Evolutionary conservation across 495 filamentous ascomycete genomes (phyloP).

Genomic region (Aspergillus panamensis): DNA sequence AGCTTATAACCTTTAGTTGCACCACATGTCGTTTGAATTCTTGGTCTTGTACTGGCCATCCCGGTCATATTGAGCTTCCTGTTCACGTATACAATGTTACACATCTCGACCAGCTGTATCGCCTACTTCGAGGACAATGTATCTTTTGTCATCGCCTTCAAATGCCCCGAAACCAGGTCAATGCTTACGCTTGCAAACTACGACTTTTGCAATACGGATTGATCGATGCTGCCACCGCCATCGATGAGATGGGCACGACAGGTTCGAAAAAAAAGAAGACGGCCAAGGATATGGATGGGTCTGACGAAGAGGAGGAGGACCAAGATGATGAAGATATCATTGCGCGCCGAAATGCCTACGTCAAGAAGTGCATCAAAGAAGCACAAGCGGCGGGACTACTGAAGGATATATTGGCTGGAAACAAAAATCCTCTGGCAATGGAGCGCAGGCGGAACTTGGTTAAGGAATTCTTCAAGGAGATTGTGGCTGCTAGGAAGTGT

Average conservation of each 20-base stretch:
- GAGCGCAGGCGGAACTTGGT: conserved; percentile 71
- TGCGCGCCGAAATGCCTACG: conserved; percentile 63
- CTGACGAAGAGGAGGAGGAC: conserved; percentile 45
- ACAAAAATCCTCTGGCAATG: conserved; percentile 76
- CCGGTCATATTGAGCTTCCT: conserved; percentile 92
- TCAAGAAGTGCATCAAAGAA: conserved; percentile 60
- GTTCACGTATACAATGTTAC: conserved; percentile 89
- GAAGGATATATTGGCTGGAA: conserved; percentile 51
- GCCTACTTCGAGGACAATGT: conserved; percentile 81
- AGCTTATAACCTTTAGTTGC: conserved; percentile 55
- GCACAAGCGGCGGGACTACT: conserved; percentile 42
- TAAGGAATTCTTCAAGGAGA: conserved; percentile 72
- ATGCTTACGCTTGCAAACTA: conserved; percentile 79
- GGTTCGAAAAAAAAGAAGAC: conserved; percentile 29
- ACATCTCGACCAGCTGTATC: conserved; percentile 85
- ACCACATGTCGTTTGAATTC: conserved; percentile 80
- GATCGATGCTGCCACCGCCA: conserved; percentile 63
- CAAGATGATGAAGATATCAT: conserved; percentile 63
- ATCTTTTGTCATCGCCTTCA: conserved; percentile 83
- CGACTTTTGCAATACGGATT: conserved; percentile 82
- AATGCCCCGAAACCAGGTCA: conserved; percentile 66
- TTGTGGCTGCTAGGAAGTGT: conserved; percentile 64
- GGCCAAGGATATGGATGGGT: conserved; percentile 45
- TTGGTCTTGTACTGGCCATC: conserved; percentile 83
- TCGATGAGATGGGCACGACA: conserved; percentile 54